Conservation (phyloP, 78 protist species). For the Creolimax fragrantissima region DNA sequence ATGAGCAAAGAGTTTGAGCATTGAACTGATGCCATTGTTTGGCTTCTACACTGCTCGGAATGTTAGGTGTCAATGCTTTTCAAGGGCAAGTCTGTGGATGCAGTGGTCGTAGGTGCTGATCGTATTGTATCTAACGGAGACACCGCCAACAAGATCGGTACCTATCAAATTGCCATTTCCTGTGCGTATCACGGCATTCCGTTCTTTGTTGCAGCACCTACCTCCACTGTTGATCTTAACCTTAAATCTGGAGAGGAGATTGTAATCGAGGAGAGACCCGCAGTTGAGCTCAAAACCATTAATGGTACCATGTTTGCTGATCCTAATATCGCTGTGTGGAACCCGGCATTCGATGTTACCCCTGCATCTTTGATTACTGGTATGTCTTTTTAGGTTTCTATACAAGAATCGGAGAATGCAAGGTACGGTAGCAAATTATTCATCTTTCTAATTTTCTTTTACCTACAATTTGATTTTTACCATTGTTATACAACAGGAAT, state of each 20-base stretch:
- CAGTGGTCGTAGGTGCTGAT: conserved; percentile 61
- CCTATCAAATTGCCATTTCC: conserved; percentile 43
- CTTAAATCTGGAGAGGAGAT: conserved; percentile 1
- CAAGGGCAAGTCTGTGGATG: neutral
- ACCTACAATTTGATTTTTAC: neutral
- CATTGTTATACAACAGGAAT: neutral
- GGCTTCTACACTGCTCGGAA: too few species aligned
- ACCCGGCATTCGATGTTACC: conserved; percentile 60
- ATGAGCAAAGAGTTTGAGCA: too few species aligned
- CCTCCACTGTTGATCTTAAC: conserved; percentile 37
- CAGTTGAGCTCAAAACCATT: conserved; percentile 25
- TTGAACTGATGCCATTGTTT: too few species aligned
- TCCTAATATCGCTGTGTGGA: conserved; percentile 41
- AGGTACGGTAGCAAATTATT: too few species aligned
- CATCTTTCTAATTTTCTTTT: neutral
- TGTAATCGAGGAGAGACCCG: conserved; percentile 46
- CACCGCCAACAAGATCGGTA: conserved; percentile 61
- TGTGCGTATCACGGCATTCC: conserved; percentile 47
- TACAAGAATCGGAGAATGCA: too few species aligned
- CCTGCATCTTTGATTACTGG: conserved; percentile 50
- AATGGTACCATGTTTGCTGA: conserved; percentile 26
- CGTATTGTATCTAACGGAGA: conserved; percentile 59
- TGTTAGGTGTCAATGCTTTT: conserved; percentile 3
- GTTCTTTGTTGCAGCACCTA: conserved; percentile 59
- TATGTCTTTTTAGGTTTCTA: neutral